These are phyloP conservation scores for Colletotrichum magnum DNA, from an alignment of 2,329 filamentous ascomycete genomes.

Conservation along the genomic window DNA sequence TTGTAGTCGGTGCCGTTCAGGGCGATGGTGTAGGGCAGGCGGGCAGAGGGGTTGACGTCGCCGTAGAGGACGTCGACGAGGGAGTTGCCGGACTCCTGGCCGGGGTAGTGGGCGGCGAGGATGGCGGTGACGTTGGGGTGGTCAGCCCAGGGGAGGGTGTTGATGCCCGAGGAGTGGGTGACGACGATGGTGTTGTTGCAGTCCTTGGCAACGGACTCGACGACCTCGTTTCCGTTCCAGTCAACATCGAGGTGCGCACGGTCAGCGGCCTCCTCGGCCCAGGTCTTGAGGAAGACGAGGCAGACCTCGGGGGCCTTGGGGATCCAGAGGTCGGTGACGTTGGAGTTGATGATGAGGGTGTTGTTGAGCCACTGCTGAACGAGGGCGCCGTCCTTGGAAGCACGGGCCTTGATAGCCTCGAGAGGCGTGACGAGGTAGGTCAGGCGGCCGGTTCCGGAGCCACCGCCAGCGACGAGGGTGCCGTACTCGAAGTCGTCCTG, in stretches of 20 bases:
- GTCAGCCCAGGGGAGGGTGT: slow-evolving; percentile 69
- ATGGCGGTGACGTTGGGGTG: slow-evolving; percentile 76
- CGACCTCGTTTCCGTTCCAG: slow-evolving; percentile 71
- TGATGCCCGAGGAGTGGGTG: slow-evolving; percentile 78
- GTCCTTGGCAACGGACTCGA: slow-evolving; percentile 38
- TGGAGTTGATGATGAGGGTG: slow-evolving; percentile 54
- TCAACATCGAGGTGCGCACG: slow-evolving; percentile 67
- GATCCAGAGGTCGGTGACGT: slow-evolving; percentile 61
- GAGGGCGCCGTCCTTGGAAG: slow-evolving; percentile 56
- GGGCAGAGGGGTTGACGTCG: slow-evolving; percentile 76
- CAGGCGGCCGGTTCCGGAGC: slow-evolving; percentile 68
- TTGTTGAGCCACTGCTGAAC: slow-evolving; percentile 62
- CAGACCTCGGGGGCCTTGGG: slow-evolving; percentile 73
- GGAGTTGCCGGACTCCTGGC: slow-evolving; percentile 79
- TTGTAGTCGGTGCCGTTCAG: slow-evolving; percentile 64
- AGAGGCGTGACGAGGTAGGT: slow-evolving; percentile 78
- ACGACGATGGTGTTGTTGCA: slow-evolving; percentile 72
- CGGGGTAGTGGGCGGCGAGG: slow-evolving; percentile 78
- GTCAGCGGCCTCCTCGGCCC: slow-evolving; percentile 76
- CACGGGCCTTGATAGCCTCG: slow-evolving; percentile 69
- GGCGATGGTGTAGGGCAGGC: slow-evolving; percentile 82
- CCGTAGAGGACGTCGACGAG: slow-evolving; percentile 78
- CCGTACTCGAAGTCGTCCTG: slow-evolving; percentile 74
- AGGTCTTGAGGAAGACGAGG: slow-evolving; percentile 75
- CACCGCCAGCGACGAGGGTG: slow-evolving; percentile 72